Base-by-base conservation (phyloP, 129 eudicot genomes). In the Logfia minima region DNA sequence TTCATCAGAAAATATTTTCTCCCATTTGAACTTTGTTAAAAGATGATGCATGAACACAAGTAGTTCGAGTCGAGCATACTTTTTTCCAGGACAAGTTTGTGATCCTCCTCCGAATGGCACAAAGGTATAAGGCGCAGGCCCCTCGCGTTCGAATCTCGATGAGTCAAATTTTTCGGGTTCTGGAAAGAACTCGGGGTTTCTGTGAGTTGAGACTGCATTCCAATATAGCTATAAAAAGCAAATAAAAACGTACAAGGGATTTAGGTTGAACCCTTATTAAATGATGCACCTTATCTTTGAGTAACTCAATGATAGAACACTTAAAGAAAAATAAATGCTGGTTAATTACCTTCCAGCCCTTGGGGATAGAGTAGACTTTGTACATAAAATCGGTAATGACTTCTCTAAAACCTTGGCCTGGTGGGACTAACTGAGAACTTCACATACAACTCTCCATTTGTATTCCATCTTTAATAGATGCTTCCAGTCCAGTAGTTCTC, bases 101-200 rank as follows among this genome's bases (percentile, higher is more conserved):
- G 89, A 87, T 7, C 91, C 95, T 45, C 95, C 95, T 14, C 95
- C 91, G 17, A 89, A 89, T 0, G 90, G 94, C 52, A 89, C 94
- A 31, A 76, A 88, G 23, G 93, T 85, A 75, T 84, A 88, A 1
- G 90, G 93, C 11, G 83, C 84, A 0, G 90, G 90, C 43, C 90
- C 90, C 3, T 34, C 18, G 8, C 88, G 85, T 16, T 88, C 88
- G 22, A 81, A 89, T 75, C 94, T 77, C 18, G 90, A 82, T 1
- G 91, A 87, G 39, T 83, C 88, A 18, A 90, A 86, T 13, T 81
- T 89, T 9, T 56, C 6, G 3, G 95, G 95, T 6, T 89, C 81
- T 0, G 87, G 83, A 52, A 87, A 89, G 71, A 39, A 80, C 19
- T 89, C 81, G 0, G 87, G 86, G 28, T 85, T 85, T 60, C 48